Base-by-base conservation (phyloP, 257 asterid genomes). In the Penstemon newberryi region DNA sequence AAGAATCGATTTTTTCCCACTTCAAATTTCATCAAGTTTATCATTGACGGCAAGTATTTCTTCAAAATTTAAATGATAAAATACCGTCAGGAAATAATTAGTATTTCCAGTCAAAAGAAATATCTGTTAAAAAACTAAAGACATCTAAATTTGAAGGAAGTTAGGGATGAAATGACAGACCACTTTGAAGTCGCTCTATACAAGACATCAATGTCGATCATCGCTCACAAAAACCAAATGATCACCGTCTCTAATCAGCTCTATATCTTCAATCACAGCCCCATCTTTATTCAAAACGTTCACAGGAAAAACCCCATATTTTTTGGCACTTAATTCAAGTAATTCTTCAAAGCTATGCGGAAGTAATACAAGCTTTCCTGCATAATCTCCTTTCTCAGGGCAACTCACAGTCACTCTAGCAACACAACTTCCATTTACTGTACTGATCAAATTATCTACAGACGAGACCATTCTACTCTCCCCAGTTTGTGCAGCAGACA, bases 181-280 rank as follows among this genome's bases (percentile, higher is more conserved):
- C 57, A 65, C 56, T 73, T 73, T 25, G 73, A 47, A 65, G 38
- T 25, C 52, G 56, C 58, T 40, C 42, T 12, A 4, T 3, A 38
- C 25, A 7, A 8, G 51, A n/a, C 25, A n/a, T 68, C 66, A 69
- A 36, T 38, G 47, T 25, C 52, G 60, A 38, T 8, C 8, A 58
- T 15, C 63, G 13, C 71, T 75, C 15, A 83, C 83, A 49, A 92
- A 89, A 75, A 86, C 63, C 19, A 92, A 71, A 63, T 66, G 79
- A 82, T 92, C 98, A 0, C 87, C 90, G 8, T 92, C 96, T 75
- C 98, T 84, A 3, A 89, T 70, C 11, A 84, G 80, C 55, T 56
- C 85, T 4, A 80, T 75, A 13, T 69, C 78, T 7, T 87, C 92
- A 13, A 89, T 70, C 6, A 71, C 71, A 37, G 86, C 90, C 44